Percentiles rank a stretch among this genome's conserved stretches.
Conservation (phyloP, 2,329 filamentous ascomycete genomes). For the Nectriaceae sp. region DNA sequence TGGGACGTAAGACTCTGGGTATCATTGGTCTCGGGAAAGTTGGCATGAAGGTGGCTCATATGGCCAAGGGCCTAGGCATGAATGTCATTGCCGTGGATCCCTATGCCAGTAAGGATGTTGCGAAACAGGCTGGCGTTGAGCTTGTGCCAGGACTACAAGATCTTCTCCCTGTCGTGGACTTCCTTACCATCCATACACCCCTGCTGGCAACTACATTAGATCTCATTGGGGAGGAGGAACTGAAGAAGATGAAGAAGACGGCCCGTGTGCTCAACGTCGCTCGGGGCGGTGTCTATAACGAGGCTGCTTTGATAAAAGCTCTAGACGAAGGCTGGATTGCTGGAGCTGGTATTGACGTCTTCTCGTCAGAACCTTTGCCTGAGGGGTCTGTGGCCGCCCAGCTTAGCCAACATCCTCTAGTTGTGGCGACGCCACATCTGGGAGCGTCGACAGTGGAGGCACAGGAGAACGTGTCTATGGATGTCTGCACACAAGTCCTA, state of each 20-base stretch:
- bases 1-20: constrained; percentile 74
- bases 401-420: constrained; percentile 68
- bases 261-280: constrained; percentile 79
- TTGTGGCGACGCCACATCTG: constrained; percentile 77
- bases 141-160: constrained; percentile 58
- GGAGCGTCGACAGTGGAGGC: constrained; percentile 81
- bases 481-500: constrained; percentile 79
- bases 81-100: constrained; percentile 74
- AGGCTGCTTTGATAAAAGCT: constrained; percentile 69
- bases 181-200: constrained; percentile 80
- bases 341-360: constrained; percentile 79
- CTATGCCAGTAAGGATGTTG: constrained; percentile 74
- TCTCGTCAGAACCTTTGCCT: constrained; percentile 70
- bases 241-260: constrained; percentile 71
- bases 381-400: constrained; percentile 57
- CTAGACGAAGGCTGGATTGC: constrained; percentile 71
- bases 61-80: constrained; percentile 78
- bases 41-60: constrained; percentile 77
- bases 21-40: constrained; percentile 84
- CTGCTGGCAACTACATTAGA: constrained; percentile 76
- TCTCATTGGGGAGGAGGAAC: constrained; percentile 67
- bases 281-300: constrained; percentile 78
- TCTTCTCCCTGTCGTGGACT: constrained; percentile 69
- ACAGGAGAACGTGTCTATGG: constrained; percentile 80
- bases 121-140: constrained; percentile 65